Evolutionary conservation across 1,284 basidiomycete genomes (phyloP).

Genomic region (Trichosporon asahii): DNA sequence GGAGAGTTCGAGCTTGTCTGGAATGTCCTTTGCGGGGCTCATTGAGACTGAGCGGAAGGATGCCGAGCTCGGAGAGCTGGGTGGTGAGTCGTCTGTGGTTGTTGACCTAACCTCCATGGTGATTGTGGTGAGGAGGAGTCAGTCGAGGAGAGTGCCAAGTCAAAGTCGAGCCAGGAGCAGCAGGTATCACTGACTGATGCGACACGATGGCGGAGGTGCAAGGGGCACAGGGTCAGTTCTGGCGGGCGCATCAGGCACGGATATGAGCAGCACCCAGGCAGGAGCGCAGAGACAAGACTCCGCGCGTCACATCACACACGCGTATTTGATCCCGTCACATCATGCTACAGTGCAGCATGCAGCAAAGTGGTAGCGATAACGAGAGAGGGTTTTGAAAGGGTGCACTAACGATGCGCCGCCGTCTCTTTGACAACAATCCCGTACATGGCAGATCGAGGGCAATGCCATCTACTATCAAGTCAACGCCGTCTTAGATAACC

Average conservation of each 20-base stretch:
- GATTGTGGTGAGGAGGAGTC: not conserved
- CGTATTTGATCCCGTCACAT: not conserved
- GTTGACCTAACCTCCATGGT: not conserved
- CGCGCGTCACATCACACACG: not conserved
- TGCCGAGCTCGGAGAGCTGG: not conserved
- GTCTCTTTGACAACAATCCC: not conserved
- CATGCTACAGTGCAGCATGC: no score
- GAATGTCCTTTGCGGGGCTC: not conserved
- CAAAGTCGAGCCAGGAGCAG: not conserved
- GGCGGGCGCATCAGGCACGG: not conserved
- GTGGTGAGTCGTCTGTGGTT: not conserved
- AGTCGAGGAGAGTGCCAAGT: not conserved
- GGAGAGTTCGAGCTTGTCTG: not conserved
- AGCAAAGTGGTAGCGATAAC: not conserved
- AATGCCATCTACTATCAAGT: not conserved
- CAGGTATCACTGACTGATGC: not conserved
- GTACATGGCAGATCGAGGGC: not conserved
- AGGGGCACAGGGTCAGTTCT: not conserved
- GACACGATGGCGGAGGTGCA: not conserved
- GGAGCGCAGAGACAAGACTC: not conserved
- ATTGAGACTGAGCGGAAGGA: conserved; percentile 1
- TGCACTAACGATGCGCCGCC: no score
- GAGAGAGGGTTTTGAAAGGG: no score
- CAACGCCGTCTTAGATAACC: not conserved
- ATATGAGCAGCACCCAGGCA: not conserved